Conservation (phyloP, 140 eudicot genomes). For the Senecio squalidus region DNA sequence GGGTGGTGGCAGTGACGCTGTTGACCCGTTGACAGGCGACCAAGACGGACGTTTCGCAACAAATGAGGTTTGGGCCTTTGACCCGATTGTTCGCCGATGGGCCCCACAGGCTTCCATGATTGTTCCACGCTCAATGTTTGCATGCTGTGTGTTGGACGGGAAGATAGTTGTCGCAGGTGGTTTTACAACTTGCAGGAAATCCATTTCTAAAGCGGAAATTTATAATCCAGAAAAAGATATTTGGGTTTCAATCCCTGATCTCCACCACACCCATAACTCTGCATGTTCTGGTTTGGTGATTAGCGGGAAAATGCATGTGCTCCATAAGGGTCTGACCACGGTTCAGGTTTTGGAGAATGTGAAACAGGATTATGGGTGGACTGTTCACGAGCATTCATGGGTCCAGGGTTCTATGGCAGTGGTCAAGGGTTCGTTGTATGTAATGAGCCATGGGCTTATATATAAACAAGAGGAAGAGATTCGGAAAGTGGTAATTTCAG, state of each 20-base stretch:
- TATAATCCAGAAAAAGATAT: constrained; percentile 73
- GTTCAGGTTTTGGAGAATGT: constrained; percentile 66
- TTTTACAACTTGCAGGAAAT: constrained; percentile 83
- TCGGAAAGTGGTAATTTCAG: constrained; percentile 53
- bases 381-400: constrained; percentile 69
- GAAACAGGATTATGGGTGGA: constrained; percentile 60
- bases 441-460: constrained; percentile 72
- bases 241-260: constrained; percentile 78
- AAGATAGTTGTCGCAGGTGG: constrained; percentile 95
- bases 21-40: constrained; percentile 86
- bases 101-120: constrained; percentile 71
- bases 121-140: constrained; percentile 94
- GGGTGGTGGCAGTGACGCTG: constrained; percentile 96
- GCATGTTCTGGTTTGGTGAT: constrained; percentile 76
- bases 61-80: constrained; percentile 82
- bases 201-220: constrained; percentile 71
- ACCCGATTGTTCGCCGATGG: constrained; percentile 70
- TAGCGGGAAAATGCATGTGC: constrained; percentile 64
- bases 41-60: constrained; percentile 90
- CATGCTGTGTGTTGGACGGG: constrained; percentile 81
- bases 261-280: constrained; percentile 63
- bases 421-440: constrained; percentile 56
- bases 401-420: constrained; percentile 87
- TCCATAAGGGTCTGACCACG: constrained; percentile 83
- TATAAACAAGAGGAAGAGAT: constrained; percentile 53